A percentile compares a stretch with the other conserved stretches of the same genome.
Conservation (phyloP, 257 asterid species). For the Salvia hispanica region DNA sequence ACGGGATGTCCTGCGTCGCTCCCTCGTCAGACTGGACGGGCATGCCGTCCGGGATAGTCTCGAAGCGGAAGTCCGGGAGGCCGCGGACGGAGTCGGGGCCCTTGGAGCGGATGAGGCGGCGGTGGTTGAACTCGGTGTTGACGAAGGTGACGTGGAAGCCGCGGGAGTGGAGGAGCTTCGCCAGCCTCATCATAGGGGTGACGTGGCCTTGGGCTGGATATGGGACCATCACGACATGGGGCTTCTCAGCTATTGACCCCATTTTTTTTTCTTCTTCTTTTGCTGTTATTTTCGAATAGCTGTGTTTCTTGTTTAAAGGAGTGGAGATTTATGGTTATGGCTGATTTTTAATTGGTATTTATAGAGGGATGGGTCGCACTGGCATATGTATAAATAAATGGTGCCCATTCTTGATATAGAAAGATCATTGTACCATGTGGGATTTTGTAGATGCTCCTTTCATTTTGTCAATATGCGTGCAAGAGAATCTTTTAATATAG, state of each 20-base stretch:
- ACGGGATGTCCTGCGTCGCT: constrained; percentile 29
- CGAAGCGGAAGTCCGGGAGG: constrained; percentile 33
- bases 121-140: constrained; percentile 44
- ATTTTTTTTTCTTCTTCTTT: neutral
- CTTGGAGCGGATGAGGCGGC: constrained; percentile 35
- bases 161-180: constrained; percentile 34
- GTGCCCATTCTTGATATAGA: no score
- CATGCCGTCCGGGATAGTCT: constrained; percentile 36
- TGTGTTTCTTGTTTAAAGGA: no score
- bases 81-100: constrained; percentile 32
- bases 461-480: no score
- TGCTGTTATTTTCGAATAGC: no score
- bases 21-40: constrained; percentile 29
- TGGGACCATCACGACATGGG: constrained; percentile 36
- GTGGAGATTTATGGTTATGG: no score
- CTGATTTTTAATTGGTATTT: no score
- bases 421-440: no score
- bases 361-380: no score
- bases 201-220: constrained; percentile 43
- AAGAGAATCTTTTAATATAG: no score
- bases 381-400: no score
- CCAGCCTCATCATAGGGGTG: constrained; percentile 34
- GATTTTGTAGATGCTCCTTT: no score
- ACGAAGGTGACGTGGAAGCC: constrained; percentile 38
- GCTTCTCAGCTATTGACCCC: neutral